Percentiles rank a stretch among this genome's conserved stretches.
phyloP scores from a whole-genome alignment of 306 rosid species.

The Mucuna pruriens region DNA sequence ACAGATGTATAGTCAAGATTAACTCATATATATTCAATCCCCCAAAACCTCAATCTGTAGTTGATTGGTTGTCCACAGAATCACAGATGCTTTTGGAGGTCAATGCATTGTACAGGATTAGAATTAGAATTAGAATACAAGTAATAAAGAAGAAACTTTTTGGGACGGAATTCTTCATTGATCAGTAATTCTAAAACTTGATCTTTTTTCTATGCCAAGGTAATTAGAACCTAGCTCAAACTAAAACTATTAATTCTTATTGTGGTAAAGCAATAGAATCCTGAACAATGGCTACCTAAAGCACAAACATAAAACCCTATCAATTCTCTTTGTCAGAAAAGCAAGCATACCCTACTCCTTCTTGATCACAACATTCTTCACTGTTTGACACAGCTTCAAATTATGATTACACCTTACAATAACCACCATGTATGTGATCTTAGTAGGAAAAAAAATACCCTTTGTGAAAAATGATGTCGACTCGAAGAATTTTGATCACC shows the following conservation, averaged over 20 bases:
- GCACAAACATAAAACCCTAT: slow-evolving; percentile 22
- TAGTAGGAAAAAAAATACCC: slow-evolving; percentile 11
- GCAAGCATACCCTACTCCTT: slow-evolving; percentile 23
- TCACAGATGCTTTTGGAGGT: slow-evolving; percentile 10
- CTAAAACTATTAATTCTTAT: not conserved
- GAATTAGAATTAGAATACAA: not conserved
- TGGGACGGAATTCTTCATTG: not conserved
- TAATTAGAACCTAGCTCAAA: slow-evolving; percentile 24
- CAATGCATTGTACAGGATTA: not conserved
- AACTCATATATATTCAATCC: not conserved
- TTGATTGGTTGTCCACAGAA: slow-evolving; percentile 7
- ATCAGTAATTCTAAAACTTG: not conserved
- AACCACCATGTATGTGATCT: slow-evolving; percentile 13
- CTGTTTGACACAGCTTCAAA: not conserved
- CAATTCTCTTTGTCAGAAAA: slow-evolving; percentile 11
- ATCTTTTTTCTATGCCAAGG: not conserved
- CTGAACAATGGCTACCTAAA: slow-evolving; percentile 24
- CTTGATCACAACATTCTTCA: slow-evolving; percentile 21
- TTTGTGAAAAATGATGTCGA: not conserved
- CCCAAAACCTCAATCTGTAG: slow-evolving; percentile 3
- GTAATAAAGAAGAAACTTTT: not conserved
- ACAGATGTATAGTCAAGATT: not conserved
- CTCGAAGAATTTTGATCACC: slow-evolving; percentile 25
- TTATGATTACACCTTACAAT: not conserved
- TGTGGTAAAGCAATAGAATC: slow-evolving; percentile 9